Evolutionary conservation across 2,329 filamentous ascomycete species (phyloP).

Genomic region (Apiospora phragmitis): DNA sequence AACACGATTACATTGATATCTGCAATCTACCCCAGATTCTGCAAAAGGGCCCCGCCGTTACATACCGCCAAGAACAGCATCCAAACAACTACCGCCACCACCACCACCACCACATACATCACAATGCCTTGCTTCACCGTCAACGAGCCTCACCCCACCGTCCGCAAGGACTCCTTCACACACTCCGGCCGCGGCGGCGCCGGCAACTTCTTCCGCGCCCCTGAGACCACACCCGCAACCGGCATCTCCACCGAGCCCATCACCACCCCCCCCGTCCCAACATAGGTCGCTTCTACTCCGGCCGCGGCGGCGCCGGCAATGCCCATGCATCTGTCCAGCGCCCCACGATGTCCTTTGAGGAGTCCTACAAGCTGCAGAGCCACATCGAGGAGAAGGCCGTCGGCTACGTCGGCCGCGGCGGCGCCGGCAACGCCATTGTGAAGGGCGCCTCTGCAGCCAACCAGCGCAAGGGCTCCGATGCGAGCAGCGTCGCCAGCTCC

Average conservation of each 20-base stretch:
- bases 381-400: constrained; percentile 52
- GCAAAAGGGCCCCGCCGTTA: constrained; percentile 4
- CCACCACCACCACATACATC: constrained; percentile 13
- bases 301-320: constrained; percentile 69
- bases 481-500: constrained; percentile 29
- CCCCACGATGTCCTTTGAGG: constrained; percentile 65
- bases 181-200: constrained; percentile 58
- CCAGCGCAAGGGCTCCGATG: constrained; percentile 29
- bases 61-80: constrained; percentile 13
- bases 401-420: constrained; percentile 64
- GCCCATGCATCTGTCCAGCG: constrained; percentile 52
- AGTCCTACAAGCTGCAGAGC: constrained; percentile 60
- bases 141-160: constrained; percentile 50
- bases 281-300: constrained; percentile 59
- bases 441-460: constrained; percentile 13
- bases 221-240: constrained; percentile 40
- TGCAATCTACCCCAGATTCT: not conserved
- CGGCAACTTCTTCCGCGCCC: constrained; percentile 55
- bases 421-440: constrained; percentile 57
- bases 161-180: constrained; percentile 46
- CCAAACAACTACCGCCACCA: constrained; percentile 5
- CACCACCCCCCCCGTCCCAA: constrained; percentile 41
- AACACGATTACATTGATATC: not conserved
- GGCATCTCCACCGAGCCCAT: constrained; percentile 46
- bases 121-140: constrained; percentile 45